Conservation (phyloP, 768 basidiomycete genomes). For the Boletellus emodensis region DNA sequence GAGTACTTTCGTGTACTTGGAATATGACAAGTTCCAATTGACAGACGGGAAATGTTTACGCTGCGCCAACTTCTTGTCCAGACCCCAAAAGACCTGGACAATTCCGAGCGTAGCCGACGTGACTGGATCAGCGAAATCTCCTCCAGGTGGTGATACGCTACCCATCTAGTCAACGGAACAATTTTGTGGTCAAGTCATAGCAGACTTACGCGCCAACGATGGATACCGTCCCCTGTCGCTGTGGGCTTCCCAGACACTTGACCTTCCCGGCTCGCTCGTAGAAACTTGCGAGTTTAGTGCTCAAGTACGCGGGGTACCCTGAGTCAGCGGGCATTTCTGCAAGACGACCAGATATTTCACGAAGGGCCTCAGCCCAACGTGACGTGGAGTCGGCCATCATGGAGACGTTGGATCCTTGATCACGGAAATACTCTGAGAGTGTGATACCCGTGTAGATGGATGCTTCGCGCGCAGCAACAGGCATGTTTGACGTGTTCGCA, state of each 20-base stretch:
- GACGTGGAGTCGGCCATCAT: slow-evolving; percentile 99
- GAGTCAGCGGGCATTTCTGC: slow-evolving; percentile 99
- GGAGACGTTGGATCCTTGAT: slow-evolving; percentile 94
- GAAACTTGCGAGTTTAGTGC: slow-evolving; percentile 94
- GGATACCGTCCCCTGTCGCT: slow-evolving; percentile 88
- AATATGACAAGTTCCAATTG: slow-evolving; percentile 99
- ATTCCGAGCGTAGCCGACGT: slow-evolving; percentile 97
- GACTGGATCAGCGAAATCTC: slow-evolving; percentile 98
- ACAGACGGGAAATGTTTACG: slow-evolving; percentile 99
- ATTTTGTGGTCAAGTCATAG: not conserved
- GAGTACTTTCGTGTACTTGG: slow-evolving; percentile 94
- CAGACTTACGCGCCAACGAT: slow-evolving; percentile 94
- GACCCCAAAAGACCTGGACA: slow-evolving; percentile 99
- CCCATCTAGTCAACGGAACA: slow-evolving; percentile 8
- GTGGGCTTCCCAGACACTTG: slow-evolving; percentile 83
- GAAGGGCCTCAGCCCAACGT: slow-evolving; percentile 98
- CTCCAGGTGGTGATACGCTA: slow-evolving; percentile 97
- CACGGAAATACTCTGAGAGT: slow-evolving; percentile 98
- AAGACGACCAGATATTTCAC: slow-evolving; percentile 98
- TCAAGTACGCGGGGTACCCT: slow-evolving; percentile 95
- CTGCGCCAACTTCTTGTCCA: slow-evolving; percentile 98
- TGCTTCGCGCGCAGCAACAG: slow-evolving; percentile 97
- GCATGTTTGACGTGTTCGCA: slow-evolving; percentile 99
- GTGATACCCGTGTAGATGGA: slow-evolving; percentile 99
- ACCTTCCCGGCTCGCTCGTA: slow-evolving; percentile 99